A percentile compares a stretch with the other conserved stretches of the same genome.
These are phyloP conservation scores for Paecilomyces sp. DNA, from an alignment of 2,329 filamentous ascomycete species.

Conservation along the genomic window DNA sequence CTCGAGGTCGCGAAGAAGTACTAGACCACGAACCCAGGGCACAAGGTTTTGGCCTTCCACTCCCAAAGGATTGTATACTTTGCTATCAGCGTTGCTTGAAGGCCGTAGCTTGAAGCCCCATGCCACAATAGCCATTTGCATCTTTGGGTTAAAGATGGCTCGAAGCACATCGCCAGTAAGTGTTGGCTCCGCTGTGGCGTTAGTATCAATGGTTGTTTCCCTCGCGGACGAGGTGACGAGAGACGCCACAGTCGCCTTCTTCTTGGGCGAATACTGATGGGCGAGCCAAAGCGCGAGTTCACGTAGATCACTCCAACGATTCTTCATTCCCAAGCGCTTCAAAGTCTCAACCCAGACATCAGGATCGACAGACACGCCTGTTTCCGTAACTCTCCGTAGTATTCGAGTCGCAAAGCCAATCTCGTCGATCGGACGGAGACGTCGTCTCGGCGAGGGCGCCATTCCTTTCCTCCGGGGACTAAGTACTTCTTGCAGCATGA, in stretches of 20 bases:
- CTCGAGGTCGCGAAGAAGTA: conserved; percentile 32
- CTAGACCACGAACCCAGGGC: conserved; percentile 32
- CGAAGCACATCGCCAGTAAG: conserved; percentile 19
- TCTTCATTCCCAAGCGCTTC: conserved; percentile 52
- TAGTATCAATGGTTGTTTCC: not conserved
- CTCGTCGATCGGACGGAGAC: conserved; percentile 29
- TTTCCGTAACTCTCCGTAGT: conserved; percentile 41
- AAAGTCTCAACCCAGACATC: conserved; percentile 52
- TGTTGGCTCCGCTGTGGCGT: conserved; percentile 6
- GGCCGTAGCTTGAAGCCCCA: conserved; percentile 41
- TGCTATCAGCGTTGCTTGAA: conserved; percentile 10
- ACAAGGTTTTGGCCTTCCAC: conserved; percentile 17
- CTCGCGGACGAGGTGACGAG: conserved; percentile 7
- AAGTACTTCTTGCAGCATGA: conserved; percentile 32
- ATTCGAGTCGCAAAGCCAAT: conserved; percentile 40
- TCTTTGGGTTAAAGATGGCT: conserved; percentile 33
- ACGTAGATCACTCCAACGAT: conserved; percentile 45
- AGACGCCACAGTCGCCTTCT: conserved; percentile 5
- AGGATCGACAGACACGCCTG: conserved; percentile 35
- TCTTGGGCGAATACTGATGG: conserved; percentile 26
- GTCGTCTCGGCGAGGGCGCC: conserved; percentile 15
- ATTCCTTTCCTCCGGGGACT: conserved; percentile 20
- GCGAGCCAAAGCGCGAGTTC: conserved; percentile 48
- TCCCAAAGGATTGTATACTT: conserved; percentile 13
- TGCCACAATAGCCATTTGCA: conserved; percentile 42